Base-by-base conservation (phyloP, 208 protist genomes). In the Trypanosoma congolense region DNA sequence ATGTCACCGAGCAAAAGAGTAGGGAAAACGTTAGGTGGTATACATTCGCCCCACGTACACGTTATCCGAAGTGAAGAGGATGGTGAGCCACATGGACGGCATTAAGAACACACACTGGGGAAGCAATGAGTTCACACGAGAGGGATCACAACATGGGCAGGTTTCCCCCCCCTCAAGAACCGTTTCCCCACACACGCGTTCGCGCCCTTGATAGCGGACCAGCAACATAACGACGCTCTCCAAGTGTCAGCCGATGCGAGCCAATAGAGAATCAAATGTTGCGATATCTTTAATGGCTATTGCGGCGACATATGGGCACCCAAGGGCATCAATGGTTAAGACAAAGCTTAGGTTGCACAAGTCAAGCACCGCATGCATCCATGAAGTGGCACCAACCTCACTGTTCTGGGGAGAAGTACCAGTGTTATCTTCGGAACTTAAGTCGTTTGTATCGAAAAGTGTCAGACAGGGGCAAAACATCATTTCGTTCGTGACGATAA, bases 401-500 rank as follows among this genome's bases (percentile, higher is more conserved):
- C 33, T 38, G 9, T 12, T 12, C 9, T 12, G 6, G 33, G 12
- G 12, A 38, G 33, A 16, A 43, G 3, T 29, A 18, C 48, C 16
- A 33, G 64, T 41, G 21, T 53, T 61, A 16, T 43, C 48, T 8
- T 24, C 40, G 14, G 69, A 53, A 5, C 65, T 59, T 22, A 47
- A 22, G 6, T 63, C 72, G 25, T 47, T 48, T 43, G 54, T 44
- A 21, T 63, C 62, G 24, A 47, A 29, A 10, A 60, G 33, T 1
- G 65, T 54, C 26, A 75, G 31, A 55, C 80, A 89, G 4, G 87
- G 87, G 48, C 83, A 90, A 68, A 83, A 88, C 87, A 94, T 94
- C 47, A 89, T 77, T 45, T 94, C 87, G 59, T 91, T 94, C 24
- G 83, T 91, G 33, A 91, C 87, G 6, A 91, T 70, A 29, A 90